These are phyloP conservation scores for Sherardia arvensis DNA, from an alignment of 257 asterid genomes.

Conservation along the genomic window DNA sequence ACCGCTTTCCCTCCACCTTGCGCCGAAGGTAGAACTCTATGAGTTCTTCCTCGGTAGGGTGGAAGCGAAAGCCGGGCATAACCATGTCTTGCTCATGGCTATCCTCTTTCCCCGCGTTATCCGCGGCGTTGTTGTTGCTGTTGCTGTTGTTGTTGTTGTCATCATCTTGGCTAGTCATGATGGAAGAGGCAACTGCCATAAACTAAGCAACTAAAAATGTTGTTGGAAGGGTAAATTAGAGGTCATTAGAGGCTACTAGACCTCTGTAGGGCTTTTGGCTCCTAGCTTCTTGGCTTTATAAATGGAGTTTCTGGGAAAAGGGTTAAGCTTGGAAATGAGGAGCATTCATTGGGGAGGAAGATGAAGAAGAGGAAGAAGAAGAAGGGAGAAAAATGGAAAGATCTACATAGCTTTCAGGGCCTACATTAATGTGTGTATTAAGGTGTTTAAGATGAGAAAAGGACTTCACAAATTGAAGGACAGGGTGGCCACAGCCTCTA, in stretches of 20 bases:
- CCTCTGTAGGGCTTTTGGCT: neutral
- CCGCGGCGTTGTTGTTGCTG: constrained; percentile 11
- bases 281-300: neutral
- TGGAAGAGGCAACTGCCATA: constrained; percentile 65
- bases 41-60: constrained; percentile 95
- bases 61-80: constrained; percentile 97
- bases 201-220: constrained; percentile 11
- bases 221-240: neutral
- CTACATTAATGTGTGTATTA: constrained; percentile 37
- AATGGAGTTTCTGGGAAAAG: constrained; percentile 12
- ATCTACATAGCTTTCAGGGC: constrained; percentile 50
- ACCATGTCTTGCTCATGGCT: constrained; percentile 77
- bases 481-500: constrained; percentile 52
- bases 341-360: constrained; percentile 3
- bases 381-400: constrained; percentile 29
- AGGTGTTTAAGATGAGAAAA: constrained; percentile 56
- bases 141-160: constrained; percentile 18
- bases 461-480: constrained; percentile 46
- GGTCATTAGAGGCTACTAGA: neutral
- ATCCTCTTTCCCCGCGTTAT: constrained; percentile 15
- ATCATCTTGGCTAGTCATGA: constrained; percentile 37
- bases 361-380: neutral
- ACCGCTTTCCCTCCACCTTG: constrained; percentile 97
- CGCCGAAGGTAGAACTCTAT: constrained; percentile 98
- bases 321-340: neutral